These are phyloP conservation scores for Debaryomycetaceae sp. DNA, from an alignment of 1,139 yeast species.

Conservation along the genomic window DNA sequence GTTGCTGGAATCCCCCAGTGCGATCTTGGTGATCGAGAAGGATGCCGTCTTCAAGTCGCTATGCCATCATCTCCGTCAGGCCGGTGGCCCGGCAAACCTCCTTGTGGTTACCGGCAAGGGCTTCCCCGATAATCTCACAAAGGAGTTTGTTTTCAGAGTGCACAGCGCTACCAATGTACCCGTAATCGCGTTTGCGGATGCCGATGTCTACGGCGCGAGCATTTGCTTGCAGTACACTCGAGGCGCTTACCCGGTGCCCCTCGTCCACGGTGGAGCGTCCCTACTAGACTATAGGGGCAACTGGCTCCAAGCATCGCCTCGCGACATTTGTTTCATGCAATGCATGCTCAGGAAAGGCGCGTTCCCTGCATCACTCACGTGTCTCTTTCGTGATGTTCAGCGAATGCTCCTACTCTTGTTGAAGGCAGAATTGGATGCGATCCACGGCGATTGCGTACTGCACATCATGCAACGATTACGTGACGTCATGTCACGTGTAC, in stretches of 20 bases:
- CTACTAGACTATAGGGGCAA: slow-evolving; percentile 29
- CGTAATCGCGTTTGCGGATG: slow-evolving; percentile 30
- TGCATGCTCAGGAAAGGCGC: slow-evolving; percentile 11
- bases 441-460: too few relatives aligned
- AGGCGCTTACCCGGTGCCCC: slow-evolving; percentile 2
- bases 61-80: slow-evolving; percentile 10
- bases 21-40: slow-evolving; percentile 52
- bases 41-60: slow-evolving; percentile 41
- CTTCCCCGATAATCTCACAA: slow-evolving; percentile 37
- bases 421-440: slow-evolving; percentile 53
- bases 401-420: slow-evolving; percentile 40
- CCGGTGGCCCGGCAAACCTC: slow-evolving; percentile 2
- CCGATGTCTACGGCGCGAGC: slow-evolving; percentile 64
- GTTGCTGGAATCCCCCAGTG: background rate
- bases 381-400: slow-evolving; percentile 33
- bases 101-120: slow-evolving; percentile 57
- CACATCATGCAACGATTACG: too few relatives aligned
- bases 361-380: background rate
- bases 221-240: slow-evolving; percentile 29
- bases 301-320: slow-evolving; percentile 18
- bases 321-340: slow-evolving; percentile 26
- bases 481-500: slow-evolving; percentile 1
- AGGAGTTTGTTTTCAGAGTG: slow-evolving; percentile 10
- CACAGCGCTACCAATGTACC: slow-evolving; percentile 7
- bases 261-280: slow-evolving; percentile 13